Percentiles rank a stretch among this genome's conserved stretches.
Conservation (phyloP, 148 eudicot species). For the Limonium bicolor region DNA sequence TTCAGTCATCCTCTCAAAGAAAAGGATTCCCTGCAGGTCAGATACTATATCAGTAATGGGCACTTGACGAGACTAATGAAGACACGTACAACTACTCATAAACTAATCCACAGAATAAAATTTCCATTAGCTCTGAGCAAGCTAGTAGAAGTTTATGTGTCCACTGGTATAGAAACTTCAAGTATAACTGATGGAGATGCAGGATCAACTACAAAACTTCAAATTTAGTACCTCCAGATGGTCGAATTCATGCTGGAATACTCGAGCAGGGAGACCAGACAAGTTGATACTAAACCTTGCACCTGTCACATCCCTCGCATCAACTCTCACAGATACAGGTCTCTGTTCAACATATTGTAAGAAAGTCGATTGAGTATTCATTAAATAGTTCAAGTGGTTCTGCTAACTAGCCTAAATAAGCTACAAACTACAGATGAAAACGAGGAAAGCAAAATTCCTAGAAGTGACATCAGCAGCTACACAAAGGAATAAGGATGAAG, state of each 20-base stretch:
- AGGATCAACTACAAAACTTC: neutral
- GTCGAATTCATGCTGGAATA: slow-evolving; percentile 97
- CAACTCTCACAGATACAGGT: slow-evolving; percentile 77
- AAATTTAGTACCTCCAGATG: slow-evolving; percentile 69
- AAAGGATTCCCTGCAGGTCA: slow-evolving; percentile 78
- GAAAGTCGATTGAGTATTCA: neutral
- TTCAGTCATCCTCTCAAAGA: slow-evolving; percentile 85
- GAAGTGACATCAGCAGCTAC: too few relatives aligned
- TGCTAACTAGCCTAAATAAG: too few relatives aligned
- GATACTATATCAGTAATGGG: too few relatives aligned
- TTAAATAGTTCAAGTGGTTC: neutral
- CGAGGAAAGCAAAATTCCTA: too few relatives aligned
- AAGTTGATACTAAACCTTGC: slow-evolving; percentile 52
- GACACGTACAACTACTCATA: neutral
- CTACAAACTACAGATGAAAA: too few relatives aligned
- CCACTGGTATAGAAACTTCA: too few relatives aligned
- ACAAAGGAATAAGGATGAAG: neutral
- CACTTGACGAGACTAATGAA: too few relatives aligned
- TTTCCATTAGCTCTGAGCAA: too few relatives aligned
- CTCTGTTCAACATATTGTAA: slow-evolving; percentile 31
- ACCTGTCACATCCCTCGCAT: slow-evolving; percentile 76
- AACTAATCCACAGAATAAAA: too few relatives aligned
- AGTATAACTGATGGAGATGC: too few relatives aligned
- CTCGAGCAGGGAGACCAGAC: slow-evolving; percentile 72
- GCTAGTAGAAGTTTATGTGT: too few relatives aligned